These are phyloP conservation scores for Coemansia sp. DNA, from an alignment of 192 early-diverging fungal species.

Conservation along the genomic window DNA sequence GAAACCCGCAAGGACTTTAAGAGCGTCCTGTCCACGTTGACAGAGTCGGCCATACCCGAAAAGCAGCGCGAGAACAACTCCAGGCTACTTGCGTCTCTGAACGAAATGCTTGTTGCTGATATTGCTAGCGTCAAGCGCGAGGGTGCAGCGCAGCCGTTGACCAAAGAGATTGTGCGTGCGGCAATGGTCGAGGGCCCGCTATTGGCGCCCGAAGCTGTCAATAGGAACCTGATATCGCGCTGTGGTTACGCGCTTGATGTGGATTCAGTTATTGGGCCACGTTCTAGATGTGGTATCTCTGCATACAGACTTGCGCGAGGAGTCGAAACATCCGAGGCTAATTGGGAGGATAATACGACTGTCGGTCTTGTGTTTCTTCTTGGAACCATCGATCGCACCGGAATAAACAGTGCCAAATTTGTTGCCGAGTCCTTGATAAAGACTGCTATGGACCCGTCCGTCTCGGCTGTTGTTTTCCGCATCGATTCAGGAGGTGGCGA, in stretches of 20 bases:
- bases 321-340: background rate
- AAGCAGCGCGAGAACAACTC: conserved; percentile 63
- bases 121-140: conserved; percentile 51
- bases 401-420: conserved; percentile 45
- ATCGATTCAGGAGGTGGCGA: conserved; percentile 77
- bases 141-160: conserved; percentile 5
- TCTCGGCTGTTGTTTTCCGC: conserved; percentile 66
- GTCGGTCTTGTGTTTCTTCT: conserved; percentile 70
- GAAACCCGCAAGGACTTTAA: conserved; percentile 67
- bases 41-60: conserved; percentile 56
- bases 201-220: conserved; percentile 53
- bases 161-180: conserved; percentile 46
- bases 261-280: conserved; percentile 39
- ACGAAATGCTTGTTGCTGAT: conserved; percentile 57
- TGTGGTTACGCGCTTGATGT: conserved; percentile 57
- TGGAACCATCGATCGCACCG: conserved; percentile 60
- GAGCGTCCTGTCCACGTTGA: conserved; percentile 56
- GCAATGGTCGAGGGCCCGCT: conserved; percentile 64
- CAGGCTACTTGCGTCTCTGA: conserved; percentile 58
- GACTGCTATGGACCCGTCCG: conserved; percentile 58
- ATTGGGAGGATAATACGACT: conserved; percentile 16
- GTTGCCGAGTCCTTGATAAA: conserved; percentile 58
- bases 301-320: conserved; percentile 1
- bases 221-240: conserved; percentile 59
- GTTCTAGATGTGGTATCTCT: conserved; percentile 13